These are phyloP conservation scores for Torrubiellomyces zombiae DNA, from an alignment of 2,329 filamentous ascomycete genomes.

Conservation along the genomic window DNA sequence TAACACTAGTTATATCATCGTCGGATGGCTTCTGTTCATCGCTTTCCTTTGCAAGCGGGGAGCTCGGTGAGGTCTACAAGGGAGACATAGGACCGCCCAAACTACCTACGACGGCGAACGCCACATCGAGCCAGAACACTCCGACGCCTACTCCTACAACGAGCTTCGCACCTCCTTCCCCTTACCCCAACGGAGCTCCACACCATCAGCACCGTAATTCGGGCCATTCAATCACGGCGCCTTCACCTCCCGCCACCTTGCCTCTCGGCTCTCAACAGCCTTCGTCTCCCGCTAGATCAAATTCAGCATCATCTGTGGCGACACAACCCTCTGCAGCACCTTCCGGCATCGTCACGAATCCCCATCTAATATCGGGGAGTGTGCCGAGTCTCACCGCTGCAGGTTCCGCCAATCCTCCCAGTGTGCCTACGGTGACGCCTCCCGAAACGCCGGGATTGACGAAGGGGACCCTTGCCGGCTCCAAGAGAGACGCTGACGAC, in stretches of 20 bases:
- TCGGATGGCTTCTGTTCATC: constrained; percentile 96
- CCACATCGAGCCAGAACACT: constrained; percentile 44
- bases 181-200: constrained; percentile 28
- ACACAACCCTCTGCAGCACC: constrained; percentile 39
- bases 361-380: constrained; percentile 59
- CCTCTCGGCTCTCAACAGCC: constrained; percentile 49
- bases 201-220: constrained; percentile 42
- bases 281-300: constrained; percentile 68
- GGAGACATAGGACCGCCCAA: constrained; percentile 43
- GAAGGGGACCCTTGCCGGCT: constrained; percentile 18
- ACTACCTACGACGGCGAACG: constrained; percentile 20
- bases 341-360: constrained; percentile 52
- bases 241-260: constrained; percentile 35
- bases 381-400: constrained; percentile 63
- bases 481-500: constrained; percentile 41
- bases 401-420: constrained; percentile 45
- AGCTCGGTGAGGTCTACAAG: constrained; percentile 69
- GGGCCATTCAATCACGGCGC: constrained; percentile 38
- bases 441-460: constrained; percentile 60
- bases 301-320: constrained; percentile 64
- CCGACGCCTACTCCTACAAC: constrained; percentile 56
- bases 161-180: constrained; percentile 43
- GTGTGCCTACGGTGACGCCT: constrained; percentile 69
- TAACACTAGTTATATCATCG: constrained; percentile 73
- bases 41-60: constrained; percentile 65